A percentile compares a stretch with the other conserved stretches of the same genome.
phyloP scores from a whole-genome alignment of 306 rosid species.

The Sechiopsis laciniata region DNA sequence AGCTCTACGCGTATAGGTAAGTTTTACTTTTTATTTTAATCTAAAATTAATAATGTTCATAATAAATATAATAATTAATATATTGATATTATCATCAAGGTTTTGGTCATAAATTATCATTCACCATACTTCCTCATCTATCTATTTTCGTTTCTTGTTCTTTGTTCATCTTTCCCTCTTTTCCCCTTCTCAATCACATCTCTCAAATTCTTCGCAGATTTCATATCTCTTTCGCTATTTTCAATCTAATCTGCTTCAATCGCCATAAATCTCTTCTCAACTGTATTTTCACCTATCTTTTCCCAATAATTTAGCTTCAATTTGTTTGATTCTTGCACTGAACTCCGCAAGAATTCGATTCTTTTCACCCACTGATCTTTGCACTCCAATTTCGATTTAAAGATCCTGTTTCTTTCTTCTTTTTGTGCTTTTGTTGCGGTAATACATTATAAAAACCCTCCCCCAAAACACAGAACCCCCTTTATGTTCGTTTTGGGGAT shows the following conservation, averaged over 20 bases:
- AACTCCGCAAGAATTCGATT: not conserved
- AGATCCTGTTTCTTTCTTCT: not conserved
- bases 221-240: not conserved
- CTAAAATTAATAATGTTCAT: no score
- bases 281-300: not conserved
- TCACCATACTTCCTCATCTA: slow-evolving; percentile 20
- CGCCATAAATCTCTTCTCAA: not conserved
- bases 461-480: not conserved
- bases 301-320: not conserved
- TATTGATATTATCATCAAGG: no score
- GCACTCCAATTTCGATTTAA: slow-evolving; percentile 3
- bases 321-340: not conserved
- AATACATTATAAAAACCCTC: no score
- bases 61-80: no score
- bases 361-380: slow-evolving; percentile 14
- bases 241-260: no score
- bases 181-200: not conserved
- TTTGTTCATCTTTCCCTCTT: not conserved
- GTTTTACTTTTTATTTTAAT: no score
- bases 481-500: slow-evolving; percentile 9
- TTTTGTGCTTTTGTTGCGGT: not conserved
- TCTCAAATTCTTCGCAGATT: slow-evolving; percentile 18
- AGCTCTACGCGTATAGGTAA: no score
- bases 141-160: not conserved
- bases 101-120: not conserved